Percentiles rank a stretch among this genome's conserved stretches.
Conservation (phyloP, 805 yeast genomes). For the Saccharomycopsis malanga region DNA sequence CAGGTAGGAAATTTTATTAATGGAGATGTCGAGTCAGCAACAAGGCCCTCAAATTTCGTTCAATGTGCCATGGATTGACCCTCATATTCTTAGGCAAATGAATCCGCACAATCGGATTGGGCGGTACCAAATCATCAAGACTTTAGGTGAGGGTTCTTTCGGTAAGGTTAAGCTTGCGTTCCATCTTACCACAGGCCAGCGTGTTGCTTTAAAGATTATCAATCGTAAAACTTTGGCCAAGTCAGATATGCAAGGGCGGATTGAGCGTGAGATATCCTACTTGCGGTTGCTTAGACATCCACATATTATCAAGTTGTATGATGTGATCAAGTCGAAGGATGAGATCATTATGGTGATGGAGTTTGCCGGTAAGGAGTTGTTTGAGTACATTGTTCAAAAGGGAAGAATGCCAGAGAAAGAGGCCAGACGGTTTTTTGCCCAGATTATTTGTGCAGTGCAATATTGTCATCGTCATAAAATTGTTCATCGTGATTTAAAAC, state of each 20-base stretch:
- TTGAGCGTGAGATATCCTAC: slow-evolving; percentile 90
- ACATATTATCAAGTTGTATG: slow-evolving; percentile 90
- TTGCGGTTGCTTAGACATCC: slow-evolving; percentile 86
- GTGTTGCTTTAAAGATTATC: slow-evolving; percentile 89
- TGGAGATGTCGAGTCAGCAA: too few relatives aligned
- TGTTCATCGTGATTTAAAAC: slow-evolving; percentile 94
- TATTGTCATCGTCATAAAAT: slow-evolving; percentile 95
- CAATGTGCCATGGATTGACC: slow-evolving; percentile 21
- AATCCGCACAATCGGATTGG: slow-evolving; percentile 50
- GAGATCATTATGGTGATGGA: slow-evolving; percentile 97
- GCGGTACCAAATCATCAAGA: slow-evolving; percentile 85
- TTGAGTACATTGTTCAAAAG: slow-evolving; percentile 90
- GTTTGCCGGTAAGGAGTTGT: slow-evolving; percentile 92
- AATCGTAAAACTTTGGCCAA: slow-evolving; percentile 88
- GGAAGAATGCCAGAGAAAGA: slow-evolving; percentile 90
- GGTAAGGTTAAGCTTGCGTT: slow-evolving; percentile 92
- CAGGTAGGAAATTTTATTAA: too few relatives aligned
- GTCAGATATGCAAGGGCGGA: slow-evolving; percentile 94
- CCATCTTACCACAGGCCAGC: slow-evolving; percentile 84
- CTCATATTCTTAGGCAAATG: slow-evolving; percentile 18
- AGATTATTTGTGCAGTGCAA: slow-evolving; percentile 92
- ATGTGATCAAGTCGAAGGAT: slow-evolving; percentile 89
- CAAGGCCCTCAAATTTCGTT: slow-evolving; percentile 9
- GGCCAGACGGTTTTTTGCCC: slow-evolving; percentile 91
- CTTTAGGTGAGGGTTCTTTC: slow-evolving; percentile 93